Evolutionary conservation across 371 early-diverging fungal species (phyloP).

Genomic region (Sporodiniella umbellata): DNA sequence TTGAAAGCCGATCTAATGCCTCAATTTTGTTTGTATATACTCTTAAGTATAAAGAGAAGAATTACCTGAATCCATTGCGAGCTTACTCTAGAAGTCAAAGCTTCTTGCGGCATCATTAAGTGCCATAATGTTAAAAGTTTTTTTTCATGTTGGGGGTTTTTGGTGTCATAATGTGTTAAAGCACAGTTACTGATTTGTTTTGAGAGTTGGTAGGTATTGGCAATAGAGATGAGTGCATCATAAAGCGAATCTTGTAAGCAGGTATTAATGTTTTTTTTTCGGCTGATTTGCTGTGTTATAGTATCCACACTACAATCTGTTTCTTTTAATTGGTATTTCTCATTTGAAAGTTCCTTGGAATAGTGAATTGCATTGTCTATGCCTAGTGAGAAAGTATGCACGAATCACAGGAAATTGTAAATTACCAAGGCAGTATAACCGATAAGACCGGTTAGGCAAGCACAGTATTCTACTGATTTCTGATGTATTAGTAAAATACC

Average conservation of each 20-base stretch:
- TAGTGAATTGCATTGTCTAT: constrained; percentile 54
- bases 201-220: constrained; percentile 51
- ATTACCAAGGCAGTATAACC: neutral
- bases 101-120: constrained; percentile 57
- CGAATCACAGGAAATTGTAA: neutral
- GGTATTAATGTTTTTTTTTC: constrained; percentile 44
- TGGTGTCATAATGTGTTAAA: constrained; percentile 65
- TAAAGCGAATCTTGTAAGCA: constrained; percentile 8
- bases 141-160: constrained; percentile 61
- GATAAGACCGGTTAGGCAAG: constrained; percentile 2
- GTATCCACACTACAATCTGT: constrained; percentile 32
- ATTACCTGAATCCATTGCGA: constrained; percentile 61
- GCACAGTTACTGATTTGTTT: constrained; percentile 59
- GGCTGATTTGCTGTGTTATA: constrained; percentile 37
- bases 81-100: constrained; percentile 46
- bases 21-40: neutral
- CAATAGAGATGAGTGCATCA: constrained; percentile 40
- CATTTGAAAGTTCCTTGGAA: constrained; percentile 48
- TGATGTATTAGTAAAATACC: constrained; percentile 49
- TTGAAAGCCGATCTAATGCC: constrained; percentile 69
- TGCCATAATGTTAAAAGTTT: constrained; percentile 74
- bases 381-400: neutral
- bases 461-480: constrained; percentile 60
- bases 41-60: constrained; percentile 17
- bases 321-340: constrained; percentile 49